Conservation (phyloP, 2,329 filamentous ascomycete species). For the Fusarium nodosum region DNA sequence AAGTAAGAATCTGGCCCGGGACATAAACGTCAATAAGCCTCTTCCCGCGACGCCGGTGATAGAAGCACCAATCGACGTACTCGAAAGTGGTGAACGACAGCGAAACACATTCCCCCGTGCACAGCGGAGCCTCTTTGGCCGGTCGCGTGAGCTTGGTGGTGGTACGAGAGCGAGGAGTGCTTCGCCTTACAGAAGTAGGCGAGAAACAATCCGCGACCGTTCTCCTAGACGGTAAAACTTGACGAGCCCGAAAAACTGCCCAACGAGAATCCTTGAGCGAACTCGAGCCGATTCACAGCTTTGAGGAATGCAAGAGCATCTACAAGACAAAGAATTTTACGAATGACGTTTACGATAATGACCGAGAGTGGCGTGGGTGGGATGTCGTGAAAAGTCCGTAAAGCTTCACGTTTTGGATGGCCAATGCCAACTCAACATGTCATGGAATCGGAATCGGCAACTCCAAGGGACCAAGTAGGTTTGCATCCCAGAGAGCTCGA, state of each 20-base stretch:
- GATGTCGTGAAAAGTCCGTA: not conserved
- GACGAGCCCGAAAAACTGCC: not conserved
- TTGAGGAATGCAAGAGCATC: not conserved
- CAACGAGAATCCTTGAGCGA: not conserved
- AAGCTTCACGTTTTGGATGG: slow-evolving; percentile 15
- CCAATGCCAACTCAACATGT: slow-evolving; percentile 1
- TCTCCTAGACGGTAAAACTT: slow-evolving; percentile 9
- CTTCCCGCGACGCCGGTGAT: slow-evolving; percentile 52
- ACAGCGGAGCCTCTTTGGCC: slow-evolving; percentile 12
- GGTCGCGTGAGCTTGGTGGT: not conserved
- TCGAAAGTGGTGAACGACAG: slow-evolving; percentile 4
- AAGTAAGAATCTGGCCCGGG: not conserved
- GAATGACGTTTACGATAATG: not conserved
- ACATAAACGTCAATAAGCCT: slow-evolving; percentile 46
- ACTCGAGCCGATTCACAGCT: not conserved
- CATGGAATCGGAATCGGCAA: not conserved
- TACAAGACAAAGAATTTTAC: no score
- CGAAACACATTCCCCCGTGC: slow-evolving; percentile 19
- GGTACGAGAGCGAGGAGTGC: slow-evolving; percentile 19
- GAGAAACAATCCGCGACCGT: not conserved
- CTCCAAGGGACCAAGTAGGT: not conserved
- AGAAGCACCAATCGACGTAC: slow-evolving; percentile 43
- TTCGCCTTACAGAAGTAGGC: slow-evolving; percentile 11
- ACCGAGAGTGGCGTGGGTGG: slow-evolving; percentile 4
- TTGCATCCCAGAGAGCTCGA: not conserved